Evolutionary conservation across 2,329 filamentous ascomycete species (phyloP), one percentile per base, ranked within the genome.

Genomic region (Sclerotinia sclerotiorum): DNA sequence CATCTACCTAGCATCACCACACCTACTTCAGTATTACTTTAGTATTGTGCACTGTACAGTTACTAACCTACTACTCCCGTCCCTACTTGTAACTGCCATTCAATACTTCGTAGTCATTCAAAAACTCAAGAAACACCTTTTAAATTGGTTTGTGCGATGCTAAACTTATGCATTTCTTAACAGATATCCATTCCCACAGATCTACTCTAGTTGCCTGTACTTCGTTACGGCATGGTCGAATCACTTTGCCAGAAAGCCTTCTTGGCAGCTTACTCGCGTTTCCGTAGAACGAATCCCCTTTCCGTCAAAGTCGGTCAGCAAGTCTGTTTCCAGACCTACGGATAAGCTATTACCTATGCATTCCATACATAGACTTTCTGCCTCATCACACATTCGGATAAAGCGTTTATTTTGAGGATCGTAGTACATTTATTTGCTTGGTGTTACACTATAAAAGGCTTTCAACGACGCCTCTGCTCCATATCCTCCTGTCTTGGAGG

Each of bases 401-500:
- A 63, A 51, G 32, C 32, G 19, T 39, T 39, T 5, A 51, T 51
- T 10, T 11, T 15, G n/a, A 54, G 46, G 27, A n/a, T 29, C 52
- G 29, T 54, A 62, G 46, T 46, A 62, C 35, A 32, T 67, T 63
- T 13, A 32, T 56, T 46, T 67, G 24, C 35, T 67, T 48, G 27
- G 52, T 49, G 35, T 35, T 56, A 49, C 67, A 56, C 35, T 27
- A 8, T 54, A 24, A 27, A 54, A 15, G 7, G 27, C 15, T 24
- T 63, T 48, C 63, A 67, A 67, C 54, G 69, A 39, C 52, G 52
- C 62, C 32, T 64, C 60, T 64, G 27, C 49, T 29, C 51, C 58
- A 58, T 57, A 44, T 64, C 63, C 32, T 66, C 48, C n/a, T 29
- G 49, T 35, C 39, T 27, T 13, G 51, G 27, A 65, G 66, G 66